Base-by-base conservation (phyloP, 2,329 filamentous ascomycete species). In the Escovopsis sp. region DNA sequence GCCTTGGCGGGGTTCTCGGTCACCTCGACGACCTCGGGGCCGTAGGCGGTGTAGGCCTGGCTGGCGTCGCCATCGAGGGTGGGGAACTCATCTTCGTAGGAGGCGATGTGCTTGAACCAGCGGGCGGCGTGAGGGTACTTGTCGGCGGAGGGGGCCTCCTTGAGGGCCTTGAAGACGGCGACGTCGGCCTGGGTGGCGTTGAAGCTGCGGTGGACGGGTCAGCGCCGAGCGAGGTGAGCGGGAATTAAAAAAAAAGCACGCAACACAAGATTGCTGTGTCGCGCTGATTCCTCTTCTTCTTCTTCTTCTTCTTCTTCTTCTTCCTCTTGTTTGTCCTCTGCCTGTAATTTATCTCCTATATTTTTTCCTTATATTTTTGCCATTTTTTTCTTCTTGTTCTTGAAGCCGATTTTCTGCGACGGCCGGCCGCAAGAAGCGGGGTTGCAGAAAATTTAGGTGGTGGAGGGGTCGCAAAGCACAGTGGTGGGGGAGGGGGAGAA, bases 21-120 rank as follows among this genome's bases (percentile, higher is more conserved):
- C 52, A 87, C 72, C 65, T 85, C 82, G 49, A 71, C 66, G 49
- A 70, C 72, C 58, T 94, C 88, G 51, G 91, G 91, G 59, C 91
- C 91, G 71, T 96, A 96, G 63, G 81, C 76, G 57, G 84, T 88
- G 73, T 82, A 85, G 53, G 82, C 73, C 74, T 91, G 87, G 65
- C 83, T 82, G 56, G 88, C 77, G 70, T 96, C 89, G 66, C 91
- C 91, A 46, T 86, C 77, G 41, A 98, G 84, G 51, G 80, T 83
- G 58, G 82, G 73, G 73, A 96, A 96, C 68, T 96, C 89, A 54
- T 82, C 75, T 75, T 93, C 81, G 72, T 85, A 94, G 56, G 84
- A 83, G 65, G 84, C 78, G 62, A 95, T 85, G 79, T 98, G 89
- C 79, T 93, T 94, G 80, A 94, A 95, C 91, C 91, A 98, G 67